phyloP scores from a whole-genome alignment of 208 protist species.

The Trypanosoma vivax region DNA sequence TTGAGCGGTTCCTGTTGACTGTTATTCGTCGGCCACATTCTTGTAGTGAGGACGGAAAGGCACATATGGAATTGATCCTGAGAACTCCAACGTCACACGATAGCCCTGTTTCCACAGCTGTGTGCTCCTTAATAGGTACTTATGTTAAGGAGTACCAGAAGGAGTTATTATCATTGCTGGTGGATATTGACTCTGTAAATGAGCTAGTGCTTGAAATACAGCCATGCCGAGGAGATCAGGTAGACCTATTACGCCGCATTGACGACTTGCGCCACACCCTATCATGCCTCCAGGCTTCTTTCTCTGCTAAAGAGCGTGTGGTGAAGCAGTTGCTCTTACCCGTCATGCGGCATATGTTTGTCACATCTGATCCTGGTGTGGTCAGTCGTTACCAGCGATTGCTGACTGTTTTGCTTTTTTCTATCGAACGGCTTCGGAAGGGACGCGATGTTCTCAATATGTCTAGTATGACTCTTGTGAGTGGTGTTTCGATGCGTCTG shows the following conservation, averaged over 20 bases:
- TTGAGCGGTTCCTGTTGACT: conserved; percentile 20
- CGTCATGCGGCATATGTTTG: conserved; percentile 32
- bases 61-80: conserved; percentile 18
- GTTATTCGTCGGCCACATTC: conserved; percentile 10
- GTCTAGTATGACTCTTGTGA: conserved; percentile 74
- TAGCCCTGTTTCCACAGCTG: conserved; percentile 30
- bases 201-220: conserved; percentile 77
- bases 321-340: conserved; percentile 68
- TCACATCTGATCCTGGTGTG: conserved; percentile 22
- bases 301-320: conserved; percentile 69
- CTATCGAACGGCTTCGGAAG: conserved; percentile 50
- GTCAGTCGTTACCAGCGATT: conserved; percentile 50
- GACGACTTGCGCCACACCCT: conserved; percentile 43
- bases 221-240: conserved; percentile 60
- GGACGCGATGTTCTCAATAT: conserved; percentile 66
- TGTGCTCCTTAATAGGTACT: conserved; percentile 51
- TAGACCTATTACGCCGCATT: conserved; percentile 61
- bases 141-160: conserved; percentile 44
- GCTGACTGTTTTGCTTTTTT: conserved; percentile 29
- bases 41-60: conserved; percentile 4
- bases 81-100: conserved; percentile 8
- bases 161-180: conserved; percentile 33
- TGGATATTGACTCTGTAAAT: conserved; percentile 66
- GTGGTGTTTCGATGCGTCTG: conserved; percentile 71
- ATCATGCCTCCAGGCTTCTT: conserved; percentile 40